Evolutionary conservation across 2,329 filamentous ascomycete species (phyloP).

Genomic region (Scytalidium lignicola): DNA sequence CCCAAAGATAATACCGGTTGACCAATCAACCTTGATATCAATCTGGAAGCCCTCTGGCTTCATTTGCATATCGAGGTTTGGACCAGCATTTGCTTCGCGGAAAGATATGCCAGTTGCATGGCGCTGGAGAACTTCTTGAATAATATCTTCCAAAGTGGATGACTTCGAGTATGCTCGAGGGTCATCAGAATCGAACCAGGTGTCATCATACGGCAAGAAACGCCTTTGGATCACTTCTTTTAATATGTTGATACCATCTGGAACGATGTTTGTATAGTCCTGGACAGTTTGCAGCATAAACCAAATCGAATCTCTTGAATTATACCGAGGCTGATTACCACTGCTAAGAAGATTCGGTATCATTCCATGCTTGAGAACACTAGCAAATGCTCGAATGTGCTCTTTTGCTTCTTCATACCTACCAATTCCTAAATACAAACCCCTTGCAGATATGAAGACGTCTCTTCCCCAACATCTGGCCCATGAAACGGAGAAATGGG

Average conservation of each 20-base stretch:
- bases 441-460: slow-evolving; percentile 91
- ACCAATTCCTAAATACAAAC: slow-evolving; percentile 85
- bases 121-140: slow-evolving; percentile 88
- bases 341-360: slow-evolving; percentile 90
- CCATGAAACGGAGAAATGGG: slow-evolving; percentile 92
- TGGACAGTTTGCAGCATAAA: slow-evolving; percentile 97
- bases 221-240: slow-evolving; percentile 74
- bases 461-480: slow-evolving; percentile 96
- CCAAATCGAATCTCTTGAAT: slow-evolving; percentile 94
- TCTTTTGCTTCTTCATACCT: slow-evolving; percentile 85
- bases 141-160: slow-evolving; percentile 80
- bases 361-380: slow-evolving; percentile 97
- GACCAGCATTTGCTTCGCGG: slow-evolving; percentile 89
- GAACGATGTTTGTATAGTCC: slow-evolving; percentile 80
- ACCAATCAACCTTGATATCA: slow-evolving; percentile 86
- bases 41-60: slow-evolving; percentile 87
- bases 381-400: slow-evolving; percentile 91
- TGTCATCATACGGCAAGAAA: slow-evolving; percentile 93
- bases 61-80: slow-evolving; percentile 89
- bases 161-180: slow-evolving; percentile 76
- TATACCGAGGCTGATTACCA: slow-evolving; percentile 84
- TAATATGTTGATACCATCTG: slow-evolving; percentile 68
- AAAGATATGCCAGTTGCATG: slow-evolving; percentile 90
- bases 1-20: slow-evolving; percentile 84
- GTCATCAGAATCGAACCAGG: slow-evolving; percentile 83